Evolutionary conservation across 2,329 filamentous ascomycete species (phyloP), one percentile per base, ranked within the genome.

Genomic region (Aspergillus luchuensis): DNA sequence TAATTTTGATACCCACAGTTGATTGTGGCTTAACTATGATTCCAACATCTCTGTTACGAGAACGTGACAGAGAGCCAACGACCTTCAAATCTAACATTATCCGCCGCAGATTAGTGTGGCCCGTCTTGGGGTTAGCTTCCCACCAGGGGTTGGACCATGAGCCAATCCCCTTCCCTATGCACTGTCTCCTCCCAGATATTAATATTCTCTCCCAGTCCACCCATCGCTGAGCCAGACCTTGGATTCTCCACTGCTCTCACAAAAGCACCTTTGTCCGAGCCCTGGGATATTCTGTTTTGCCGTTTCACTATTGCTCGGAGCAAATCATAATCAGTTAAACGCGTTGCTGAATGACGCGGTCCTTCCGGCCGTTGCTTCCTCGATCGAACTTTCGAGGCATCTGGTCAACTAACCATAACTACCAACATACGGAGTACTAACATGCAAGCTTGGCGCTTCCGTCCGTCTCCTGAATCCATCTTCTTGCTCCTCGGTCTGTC

Each of bases 321-420:
- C 52, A 62, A 62, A 59, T 59, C 53, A 56, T 36, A 57, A 17
- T 41, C 21, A 28, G 10, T 33, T 23, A 54, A 39, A 59, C 52
- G 60, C 57, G 56, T 47, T 56, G 53, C 41, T 28, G 43, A 43
- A 43, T 45, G 39, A 47, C 43, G 53, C 53, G 41, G 53, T 25
- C 53, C 23, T 15, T 25, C 47, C 8, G n/a, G 25, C 39, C 39
- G 25, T 47, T 30, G 23, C 19, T 33, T 17, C 17, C 19, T 47
- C 13, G 8, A 54, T 25, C 17, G 51, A 55, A 43, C 39, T 45
- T 30, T 33, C 8, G 15, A 19, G 38, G 23, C 21, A 43, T 45
- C 15, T 19, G 38, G 8, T 6, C 21, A 41, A 36, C 33, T 36
- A 36, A 36, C 33, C 11, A 36, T 36, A 36, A 15, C 33, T 36